A percentile compares a stretch with the other conserved stretches of the same genome.
phyloP scores from a whole-genome alignment of 2,329 filamentous ascomycete species.

The Emmonsia crescens region DNA sequence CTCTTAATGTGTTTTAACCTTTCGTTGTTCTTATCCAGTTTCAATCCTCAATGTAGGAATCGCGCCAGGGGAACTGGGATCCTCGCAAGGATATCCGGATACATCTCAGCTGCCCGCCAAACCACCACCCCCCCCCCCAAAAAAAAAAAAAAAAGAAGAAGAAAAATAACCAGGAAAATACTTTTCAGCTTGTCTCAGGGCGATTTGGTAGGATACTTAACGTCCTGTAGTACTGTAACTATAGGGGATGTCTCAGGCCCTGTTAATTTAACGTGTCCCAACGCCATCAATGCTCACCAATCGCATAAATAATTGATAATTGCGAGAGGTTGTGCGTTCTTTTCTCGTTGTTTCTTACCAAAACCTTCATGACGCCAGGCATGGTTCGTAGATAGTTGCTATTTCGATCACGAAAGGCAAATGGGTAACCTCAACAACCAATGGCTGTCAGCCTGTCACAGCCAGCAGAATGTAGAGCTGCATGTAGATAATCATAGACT shows the following conservation, averaged over 20 bases:
- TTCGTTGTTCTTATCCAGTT: no score
- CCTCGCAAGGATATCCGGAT: not conserved
- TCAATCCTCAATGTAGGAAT: no score
- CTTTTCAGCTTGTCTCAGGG: no score
- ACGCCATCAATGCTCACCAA: not conserved
- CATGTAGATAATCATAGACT: not conserved
- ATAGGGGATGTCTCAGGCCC: no score
- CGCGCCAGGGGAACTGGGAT: no score
- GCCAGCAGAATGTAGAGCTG: not conserved
- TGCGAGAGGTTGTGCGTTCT: not conserved
- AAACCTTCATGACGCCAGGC: not conserved
- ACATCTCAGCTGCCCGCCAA: no score
- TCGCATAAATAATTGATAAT: not conserved
- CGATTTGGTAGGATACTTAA: no score
- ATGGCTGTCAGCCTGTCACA: not conserved
- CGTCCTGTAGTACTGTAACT: no score
- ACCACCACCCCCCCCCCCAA: no score
- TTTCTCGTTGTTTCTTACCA: not conserved
- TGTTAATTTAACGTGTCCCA: not conserved
- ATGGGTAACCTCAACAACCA: not conserved
- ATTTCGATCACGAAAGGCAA: not conserved
- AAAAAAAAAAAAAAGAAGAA: no score
- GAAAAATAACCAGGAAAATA: no score
- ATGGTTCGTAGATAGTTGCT: not conserved
- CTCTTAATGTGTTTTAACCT: no score